Evolutionary conservation across 2,329 filamentous ascomycete genomes (phyloP), one percentile per base, ranked within the genome.

Genomic region (Cercospora sesami): DNA sequence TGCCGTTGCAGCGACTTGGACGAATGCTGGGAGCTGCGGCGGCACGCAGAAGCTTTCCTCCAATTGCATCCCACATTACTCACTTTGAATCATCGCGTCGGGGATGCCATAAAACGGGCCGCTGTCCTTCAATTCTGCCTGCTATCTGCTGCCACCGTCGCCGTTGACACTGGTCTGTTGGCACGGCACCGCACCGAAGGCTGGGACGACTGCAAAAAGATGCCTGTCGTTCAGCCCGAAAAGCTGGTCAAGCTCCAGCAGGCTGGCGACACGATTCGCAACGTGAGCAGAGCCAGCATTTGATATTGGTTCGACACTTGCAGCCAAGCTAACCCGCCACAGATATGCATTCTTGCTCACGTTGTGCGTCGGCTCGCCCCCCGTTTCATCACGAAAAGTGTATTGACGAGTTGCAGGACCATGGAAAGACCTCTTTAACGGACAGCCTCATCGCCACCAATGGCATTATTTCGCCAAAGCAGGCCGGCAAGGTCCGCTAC

Each of bases 371-470:
- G 16, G 2, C 16, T 53, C n/a, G 7, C 18, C 16, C 26, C 16
- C 39, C 8, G 12, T 26, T 57, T 26, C 23, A 23, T 23, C 48
- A 18, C 28, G 5, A 14, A 42, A 66, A 23, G 33, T 30, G 18
- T 33, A 39, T 60, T 67, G 64, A 68, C 57, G 9, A 16, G 7
- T 42, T 48, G 30, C 57, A 89, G 87, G 95, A 99, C 80, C 95
- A 99, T 86, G 95, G 95, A 76, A 99, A 99, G 81, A 99, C 95
- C 2, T 98, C 95, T 36, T 88, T 99, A 74, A 96, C 94, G 67
- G 95, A 99, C 80, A 93, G 93, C 69, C 88, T 99, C 63, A 92
- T 99, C 76, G 94, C 95, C 80, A 98, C 95, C 72, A 99, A 99
- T 86, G 95, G 95, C 83, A 98, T 99, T 83, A 99, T 99, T 77